Conservation (phyloP, 2,329 filamentous ascomycete genomes). For the Chrysoporthe austroafricana region DNA sequence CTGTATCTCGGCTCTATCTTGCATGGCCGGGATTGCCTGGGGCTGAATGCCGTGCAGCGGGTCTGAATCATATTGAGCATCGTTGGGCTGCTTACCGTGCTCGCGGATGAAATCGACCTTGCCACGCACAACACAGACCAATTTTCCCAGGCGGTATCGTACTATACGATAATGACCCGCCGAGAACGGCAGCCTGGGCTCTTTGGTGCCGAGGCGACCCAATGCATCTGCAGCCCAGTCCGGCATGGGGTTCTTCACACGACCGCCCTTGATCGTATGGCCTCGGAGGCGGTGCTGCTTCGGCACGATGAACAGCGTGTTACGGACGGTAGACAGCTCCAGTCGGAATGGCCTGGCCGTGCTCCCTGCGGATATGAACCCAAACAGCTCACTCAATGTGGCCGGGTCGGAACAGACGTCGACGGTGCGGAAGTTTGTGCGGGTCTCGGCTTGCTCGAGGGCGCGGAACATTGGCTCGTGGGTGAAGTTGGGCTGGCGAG, state of each 20-base stretch:
- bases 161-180: constrained; percentile 22
- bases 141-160: constrained; percentile 15
- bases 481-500: constrained; percentile 13
- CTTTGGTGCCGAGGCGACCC: not conserved
- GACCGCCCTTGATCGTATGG: not conserved
- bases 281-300: constrained; percentile 16
- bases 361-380: constrained; percentile 10
- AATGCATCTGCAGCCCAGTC: constrained; percentile 20
- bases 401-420: constrained; percentile 23
- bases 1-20: not conserved
- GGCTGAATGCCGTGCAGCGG: constrained; percentile 4
- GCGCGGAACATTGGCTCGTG: constrained; percentile 27
- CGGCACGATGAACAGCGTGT: constrained; percentile 20
- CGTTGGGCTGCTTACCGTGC: not conserved
- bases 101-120: constrained; percentile 22
- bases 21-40: not conserved
- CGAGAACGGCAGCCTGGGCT: constrained; percentile 3
- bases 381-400: constrained; percentile 16
- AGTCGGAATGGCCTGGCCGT: constrained; percentile 16
- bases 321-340: constrained; percentile 19
- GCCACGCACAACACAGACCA: constrained; percentile 16
- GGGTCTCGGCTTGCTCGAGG: constrained; percentile 5
- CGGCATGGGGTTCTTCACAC: not conserved
- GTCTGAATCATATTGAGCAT: not conserved
- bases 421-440: constrained; percentile 2